Evolutionary conservation across 495 filamentous ascomycete species (phyloP).

Genomic region (Apiosordaria backusii): DNA sequence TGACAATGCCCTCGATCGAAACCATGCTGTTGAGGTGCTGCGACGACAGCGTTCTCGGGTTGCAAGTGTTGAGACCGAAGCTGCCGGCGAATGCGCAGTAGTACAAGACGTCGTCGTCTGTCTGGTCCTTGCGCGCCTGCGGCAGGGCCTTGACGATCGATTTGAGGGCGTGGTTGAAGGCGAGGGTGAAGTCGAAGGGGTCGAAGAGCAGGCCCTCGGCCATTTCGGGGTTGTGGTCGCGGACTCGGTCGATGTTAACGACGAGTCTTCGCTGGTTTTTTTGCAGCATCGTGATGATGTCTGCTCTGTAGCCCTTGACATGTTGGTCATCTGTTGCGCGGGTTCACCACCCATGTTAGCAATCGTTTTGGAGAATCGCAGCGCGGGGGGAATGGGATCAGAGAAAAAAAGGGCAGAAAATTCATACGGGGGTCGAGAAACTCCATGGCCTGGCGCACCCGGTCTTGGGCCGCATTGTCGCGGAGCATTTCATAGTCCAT

Average conservation of each 20-base stretch:
- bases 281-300: slow-evolving; percentile 91
- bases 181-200: slow-evolving; percentile 82
- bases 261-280: slow-evolving; percentile 71
- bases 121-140: slow-evolving; percentile 52
- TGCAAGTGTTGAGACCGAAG: slow-evolving; percentile 91
- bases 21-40: slow-evolving; percentile 92
- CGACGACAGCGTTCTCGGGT: slow-evolving; percentile 87
- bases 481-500: slow-evolving; percentile 74
- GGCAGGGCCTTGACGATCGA: slow-evolving; percentile 75
- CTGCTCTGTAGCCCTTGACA: slow-evolving; percentile 74
- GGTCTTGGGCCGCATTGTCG: slow-evolving; percentile 78
- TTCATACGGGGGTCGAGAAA: slow-evolving; percentile 81
- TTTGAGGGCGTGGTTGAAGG: slow-evolving; percentile 87
- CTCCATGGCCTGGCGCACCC: slow-evolving; percentile 73
- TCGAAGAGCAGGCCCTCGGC: slow-evolving; percentile 82
- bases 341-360: neutral
- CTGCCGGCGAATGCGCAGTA: slow-evolving; percentile 94
- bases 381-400: neutral
- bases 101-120: slow-evolving; percentile 58
- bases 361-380: neutral
- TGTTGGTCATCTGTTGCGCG: slow-evolving; percentile 49
- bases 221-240: slow-evolving; percentile 82
- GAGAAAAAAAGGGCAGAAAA: neutral
- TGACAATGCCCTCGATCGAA: slow-evolving; percentile 96
- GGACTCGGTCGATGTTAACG: slow-evolving; percentile 92